Evolutionary conservation across 495 filamentous ascomycete species (phyloP).

Genomic region (Cryomyces minteri): DNA sequence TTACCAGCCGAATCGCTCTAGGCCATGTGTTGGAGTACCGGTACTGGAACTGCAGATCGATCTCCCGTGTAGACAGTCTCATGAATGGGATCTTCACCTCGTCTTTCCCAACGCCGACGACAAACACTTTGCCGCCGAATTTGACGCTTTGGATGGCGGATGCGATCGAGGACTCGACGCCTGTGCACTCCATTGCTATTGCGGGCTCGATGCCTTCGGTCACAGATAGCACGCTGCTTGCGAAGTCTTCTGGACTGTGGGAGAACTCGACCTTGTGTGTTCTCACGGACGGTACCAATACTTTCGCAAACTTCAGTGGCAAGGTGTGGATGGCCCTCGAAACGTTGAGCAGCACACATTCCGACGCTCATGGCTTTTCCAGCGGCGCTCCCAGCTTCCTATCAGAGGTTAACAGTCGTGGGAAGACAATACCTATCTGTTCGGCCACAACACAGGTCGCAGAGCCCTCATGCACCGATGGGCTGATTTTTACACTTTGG

Average conservation of each 20-base stretch:
- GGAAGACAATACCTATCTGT: too few species aligned
- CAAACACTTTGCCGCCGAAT: constrained; percentile 86
- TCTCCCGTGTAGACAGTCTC: constrained; percentile 72
- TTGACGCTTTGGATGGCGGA: constrained; percentile 75
- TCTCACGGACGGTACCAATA: constrained; percentile 49
- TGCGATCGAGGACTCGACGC: constrained; percentile 73
- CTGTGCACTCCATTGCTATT: constrained; percentile 74
- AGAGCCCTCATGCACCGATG: too few species aligned
- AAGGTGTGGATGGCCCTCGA: too few species aligned
- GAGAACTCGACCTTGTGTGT: constrained; percentile 59
- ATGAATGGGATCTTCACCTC: constrained; percentile 92
- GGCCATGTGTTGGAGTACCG: constrained; percentile 94
- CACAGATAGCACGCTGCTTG: constrained; percentile 40
- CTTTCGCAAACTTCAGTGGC: constrained; percentile 55
- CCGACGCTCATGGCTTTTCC: too few species aligned
- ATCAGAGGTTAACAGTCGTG: too few species aligned
- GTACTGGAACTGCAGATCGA: constrained; percentile 92
- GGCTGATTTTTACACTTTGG: too few species aligned
- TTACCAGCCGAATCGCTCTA: constrained; percentile 69
- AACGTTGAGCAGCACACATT: too few species aligned
- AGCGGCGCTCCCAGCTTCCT: too few species aligned
- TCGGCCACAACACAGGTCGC: too few species aligned
- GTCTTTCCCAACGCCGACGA: constrained; percentile 83
- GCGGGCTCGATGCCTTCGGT: constrained; percentile 58
- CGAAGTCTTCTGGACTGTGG: constrained; percentile 49